A percentile compares a stretch with the other conserved stretches of the same genome.
Conservation (phyloP, 352 stramenopile genomes). For the Pythium oligandrum region DNA sequence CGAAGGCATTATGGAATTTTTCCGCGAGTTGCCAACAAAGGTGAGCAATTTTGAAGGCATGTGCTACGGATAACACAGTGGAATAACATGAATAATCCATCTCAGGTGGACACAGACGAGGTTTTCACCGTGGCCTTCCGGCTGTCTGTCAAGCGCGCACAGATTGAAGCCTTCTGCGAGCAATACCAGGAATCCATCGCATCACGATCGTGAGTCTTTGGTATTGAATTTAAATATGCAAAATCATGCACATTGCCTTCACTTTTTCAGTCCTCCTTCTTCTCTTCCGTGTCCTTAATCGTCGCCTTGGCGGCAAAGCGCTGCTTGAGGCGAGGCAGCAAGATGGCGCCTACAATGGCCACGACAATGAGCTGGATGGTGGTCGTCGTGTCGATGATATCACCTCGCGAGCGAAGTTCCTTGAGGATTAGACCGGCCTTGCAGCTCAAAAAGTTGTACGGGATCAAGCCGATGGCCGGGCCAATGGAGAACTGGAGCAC, state of each 20-base stretch:
- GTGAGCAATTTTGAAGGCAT: no score
- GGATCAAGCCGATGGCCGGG: constrained; percentile 60
- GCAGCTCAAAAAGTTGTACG: constrained; percentile 85
- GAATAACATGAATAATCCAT: no score
- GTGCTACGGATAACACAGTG: no score
- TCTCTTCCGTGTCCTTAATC: constrained; percentile 27
- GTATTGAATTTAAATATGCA: constrained; percentile 3
- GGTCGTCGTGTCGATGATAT: constrained; percentile 76
- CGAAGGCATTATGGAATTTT: constrained; percentile 79
- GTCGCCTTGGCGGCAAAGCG: constrained; percentile 35
- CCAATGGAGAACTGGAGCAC: constrained; percentile 55
- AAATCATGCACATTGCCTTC: no score
- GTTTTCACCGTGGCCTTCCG: constrained; percentile 50
- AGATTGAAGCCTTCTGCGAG: constrained; percentile 39
- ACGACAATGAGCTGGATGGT: constrained; percentile 73
- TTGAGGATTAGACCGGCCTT: constrained; percentile 74
- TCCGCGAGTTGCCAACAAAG: constrained; percentile 65
- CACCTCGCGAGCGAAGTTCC: constrained; percentile 55
- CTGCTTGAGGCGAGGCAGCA: constrained; percentile 60
- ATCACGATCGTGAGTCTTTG: constrained; percentile 1
- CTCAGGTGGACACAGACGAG: constrained; percentile 53
- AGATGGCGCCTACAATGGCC: constrained; percentile 48
- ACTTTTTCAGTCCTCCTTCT: constrained; percentile 8
- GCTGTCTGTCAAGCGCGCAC: constrained; percentile 50
- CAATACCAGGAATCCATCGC: constrained; percentile 44